These are phyloP conservation scores for Candida qinlingensis DNA, from an alignment of 805 yeast genomes.

Conservation along the genomic window DNA sequence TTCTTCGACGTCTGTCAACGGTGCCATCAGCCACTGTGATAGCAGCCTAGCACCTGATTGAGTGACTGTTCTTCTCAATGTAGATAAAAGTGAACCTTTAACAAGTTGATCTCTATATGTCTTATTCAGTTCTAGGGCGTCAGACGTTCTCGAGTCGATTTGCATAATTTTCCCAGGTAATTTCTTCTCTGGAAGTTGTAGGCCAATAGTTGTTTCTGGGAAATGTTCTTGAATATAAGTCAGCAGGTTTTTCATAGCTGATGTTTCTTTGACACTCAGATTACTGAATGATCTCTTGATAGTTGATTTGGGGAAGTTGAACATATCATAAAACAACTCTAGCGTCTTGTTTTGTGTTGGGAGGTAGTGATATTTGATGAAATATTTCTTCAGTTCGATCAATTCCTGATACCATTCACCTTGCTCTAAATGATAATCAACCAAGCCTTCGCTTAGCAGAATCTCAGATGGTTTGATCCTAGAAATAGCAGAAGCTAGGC, in stretches of 20 bases:
- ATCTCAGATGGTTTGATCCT: conserved; percentile 82
- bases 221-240: conserved; percentile 69
- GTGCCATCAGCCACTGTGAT: conserved; percentile 77
- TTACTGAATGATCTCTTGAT: conserved; percentile 24
- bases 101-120: conserved; percentile 51
- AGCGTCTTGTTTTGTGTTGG: conserved; percentile 38
- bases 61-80: conserved; percentile 70
- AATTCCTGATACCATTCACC: conserved; percentile 55
- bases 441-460: conserved; percentile 45
- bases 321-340: conserved; percentile 33
- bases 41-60: conserved; percentile 77
- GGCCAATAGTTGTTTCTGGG: conserved; percentile 58
- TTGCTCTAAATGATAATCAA: conserved; percentile 31
- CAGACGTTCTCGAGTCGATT: conserved; percentile 75
- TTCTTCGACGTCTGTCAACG: conserved; percentile 55
- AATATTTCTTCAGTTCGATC: conserved; percentile 54
- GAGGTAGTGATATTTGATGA: conserved; percentile 43
- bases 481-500: conserved; percentile 64
- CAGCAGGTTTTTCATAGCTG: conserved; percentile 58
- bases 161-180: conserved; percentile 52
- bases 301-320: conserved; percentile 28
- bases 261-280: conserved; percentile 43
- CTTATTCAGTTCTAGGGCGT: conserved; percentile 64
- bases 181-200: conserved; percentile 63
- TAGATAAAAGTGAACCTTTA: conserved; percentile 68